phyloP scores from a whole-genome alignment of 179 eudicot genomes.

The Camellia oleifera region DNA sequence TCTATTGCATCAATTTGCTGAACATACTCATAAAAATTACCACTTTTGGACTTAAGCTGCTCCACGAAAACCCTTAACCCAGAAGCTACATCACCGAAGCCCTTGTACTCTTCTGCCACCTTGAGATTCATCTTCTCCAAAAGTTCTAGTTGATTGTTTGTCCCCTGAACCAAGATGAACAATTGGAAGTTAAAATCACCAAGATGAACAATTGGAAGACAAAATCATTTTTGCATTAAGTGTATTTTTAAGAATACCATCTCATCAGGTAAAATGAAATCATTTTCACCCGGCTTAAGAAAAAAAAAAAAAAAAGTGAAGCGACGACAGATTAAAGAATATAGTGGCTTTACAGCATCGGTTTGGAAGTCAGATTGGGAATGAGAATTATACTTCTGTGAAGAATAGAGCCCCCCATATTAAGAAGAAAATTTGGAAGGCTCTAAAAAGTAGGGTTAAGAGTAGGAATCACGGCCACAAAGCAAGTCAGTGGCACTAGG shows the following conservation, averaged over 20 bases:
- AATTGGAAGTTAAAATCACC: neutral
- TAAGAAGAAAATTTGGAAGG: neutral
- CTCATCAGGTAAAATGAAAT: too few species aligned
- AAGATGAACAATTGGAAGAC: too few species aligned
- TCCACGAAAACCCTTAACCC: conserved; percentile 95
- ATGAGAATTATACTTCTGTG: too few species aligned
- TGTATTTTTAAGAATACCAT: neutral
- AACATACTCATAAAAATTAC: conserved; percentile 72
- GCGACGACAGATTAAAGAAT: too few species aligned
- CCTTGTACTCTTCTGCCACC: conserved; percentile 90
- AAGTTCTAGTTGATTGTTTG: conserved; percentile 72
- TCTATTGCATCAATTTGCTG: conserved; percentile 89
- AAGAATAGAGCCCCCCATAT: neutral
- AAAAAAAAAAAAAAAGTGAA: too few species aligned
- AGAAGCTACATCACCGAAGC: conserved; percentile 80
- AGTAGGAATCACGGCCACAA: neutral
- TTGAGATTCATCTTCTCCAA: conserved; percentile 92
- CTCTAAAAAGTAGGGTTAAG: neutral
- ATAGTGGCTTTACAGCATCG: too few species aligned
- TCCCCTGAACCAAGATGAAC: conserved; percentile 49
- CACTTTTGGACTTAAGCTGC: conserved; percentile 76
- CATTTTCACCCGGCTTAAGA: too few species aligned
- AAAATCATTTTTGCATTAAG: neutral
- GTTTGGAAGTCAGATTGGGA: too few species aligned
- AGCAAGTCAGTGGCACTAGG: neutral